Evolutionary conservation across 495 filamentous ascomycete species (phyloP).

Genomic region (Cercophora samala): DNA sequence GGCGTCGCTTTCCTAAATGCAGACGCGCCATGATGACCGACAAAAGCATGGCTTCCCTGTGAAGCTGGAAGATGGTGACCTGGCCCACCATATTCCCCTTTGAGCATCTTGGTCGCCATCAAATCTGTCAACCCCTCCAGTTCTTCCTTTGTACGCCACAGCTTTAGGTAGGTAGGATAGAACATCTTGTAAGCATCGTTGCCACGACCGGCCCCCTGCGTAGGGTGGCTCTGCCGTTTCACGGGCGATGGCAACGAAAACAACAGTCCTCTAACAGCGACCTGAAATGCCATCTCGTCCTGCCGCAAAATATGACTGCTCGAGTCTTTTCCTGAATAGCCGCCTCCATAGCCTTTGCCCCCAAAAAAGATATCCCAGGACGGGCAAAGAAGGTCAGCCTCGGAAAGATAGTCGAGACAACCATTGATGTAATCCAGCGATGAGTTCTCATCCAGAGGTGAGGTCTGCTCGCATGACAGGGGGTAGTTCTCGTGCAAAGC

Average conservation of each 20-base stretch:
- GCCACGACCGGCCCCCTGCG: slow-evolving; percentile 40
- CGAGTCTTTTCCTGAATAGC: slow-evolving; percentile 46
- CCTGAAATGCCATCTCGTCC: slow-evolving; percentile 88
- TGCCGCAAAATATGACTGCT: slow-evolving; percentile 74
- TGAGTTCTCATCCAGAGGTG: slow-evolving; percentile 42
- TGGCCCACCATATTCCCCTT: slow-evolving; percentile 40
- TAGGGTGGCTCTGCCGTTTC: slow-evolving; percentile 54
- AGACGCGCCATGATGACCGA: neutral
- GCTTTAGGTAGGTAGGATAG: slow-evolving; percentile 71
- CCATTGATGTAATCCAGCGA: slow-evolving; percentile 64
- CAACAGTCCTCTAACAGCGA: slow-evolving; percentile 76
- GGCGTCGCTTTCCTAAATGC: neutral
- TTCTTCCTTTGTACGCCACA: slow-evolving; percentile 78
- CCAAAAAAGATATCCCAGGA: slow-evolving; percentile 55
- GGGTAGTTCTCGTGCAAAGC: slow-evolving; percentile 94
- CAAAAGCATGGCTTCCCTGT: neutral
- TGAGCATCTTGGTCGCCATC: slow-evolving; percentile 57
- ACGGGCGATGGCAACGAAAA: slow-evolving; percentile 84
- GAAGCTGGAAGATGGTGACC: neutral
- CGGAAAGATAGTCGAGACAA: slow-evolving; percentile 81
- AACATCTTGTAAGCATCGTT: slow-evolving; percentile 77
- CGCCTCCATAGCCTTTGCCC: slow-evolving; percentile 38
- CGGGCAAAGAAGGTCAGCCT: slow-evolving; percentile 75
- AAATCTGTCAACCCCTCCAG: slow-evolving; percentile 66
- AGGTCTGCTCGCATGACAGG: slow-evolving; percentile 68